Base-by-base conservation (phyloP, 208 protist genomes). In the Acanthamoeba lenticulata region DNA sequence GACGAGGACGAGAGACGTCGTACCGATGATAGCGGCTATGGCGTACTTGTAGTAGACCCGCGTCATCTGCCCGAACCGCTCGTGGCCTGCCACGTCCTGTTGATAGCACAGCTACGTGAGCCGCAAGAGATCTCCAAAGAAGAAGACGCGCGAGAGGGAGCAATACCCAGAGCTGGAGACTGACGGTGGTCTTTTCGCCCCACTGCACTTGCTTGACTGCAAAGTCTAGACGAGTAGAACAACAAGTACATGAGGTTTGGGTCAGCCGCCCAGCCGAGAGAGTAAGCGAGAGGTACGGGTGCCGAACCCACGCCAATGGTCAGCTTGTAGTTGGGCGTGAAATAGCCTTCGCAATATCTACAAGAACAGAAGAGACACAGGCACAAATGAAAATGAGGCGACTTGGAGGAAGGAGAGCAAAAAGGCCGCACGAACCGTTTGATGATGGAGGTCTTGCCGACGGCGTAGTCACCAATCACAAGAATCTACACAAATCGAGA, bases 51-150 rank as follows among this genome's bases (percentile, higher is more conserved):
- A 96, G 65, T 96, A 96, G 24, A 95, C 95, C 1, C 79, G 83
- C 15, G 96, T 97, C 96, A 97, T 97, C 55, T 89, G 94, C 17
- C 96, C 96, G 62, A 97, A 97, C 27, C 95, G 69, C 36, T 96
- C 96, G 85, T 97, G 95, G 19, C 95, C 96, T 34, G 96, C 96
- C 47, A 97, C 94, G 81, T 97, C 96, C 96, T 95, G 95, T 69
- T 5, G 45, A 52, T 52, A 44, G 95, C 27, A 34, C n/a, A 62
- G 32, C 36, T 49, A 24, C 79, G 29, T 2, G 2, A 9, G 32
- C 32, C 52, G 24, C 2, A 17, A 29, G 27, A n/a, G 0, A n/a
- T 0, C 52, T 60, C 21, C 3, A 5, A 60, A 36, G 0, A 55
- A 60, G 17, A 27, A 5, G 21, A 27, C 5, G 44, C 6, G 17